Evolutionary conservation across 805 yeast species (phyloP).

Genomic region (Torulaspora microellipsoides): DNA sequence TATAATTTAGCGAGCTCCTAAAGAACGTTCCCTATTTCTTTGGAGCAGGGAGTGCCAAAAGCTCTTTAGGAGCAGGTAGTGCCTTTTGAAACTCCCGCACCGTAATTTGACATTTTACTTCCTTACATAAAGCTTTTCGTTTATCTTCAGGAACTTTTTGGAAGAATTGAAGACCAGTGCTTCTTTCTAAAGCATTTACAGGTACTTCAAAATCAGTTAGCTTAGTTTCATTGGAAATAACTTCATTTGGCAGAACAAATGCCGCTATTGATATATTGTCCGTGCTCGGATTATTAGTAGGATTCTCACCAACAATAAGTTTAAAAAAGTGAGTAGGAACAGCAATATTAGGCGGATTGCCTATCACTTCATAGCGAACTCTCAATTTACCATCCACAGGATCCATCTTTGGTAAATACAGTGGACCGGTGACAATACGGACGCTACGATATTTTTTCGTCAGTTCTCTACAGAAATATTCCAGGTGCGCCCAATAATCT

Average conservation of each 20-base stretch:
- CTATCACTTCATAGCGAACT: conserved; percentile 87
- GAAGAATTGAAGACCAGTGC: conserved; percentile 79
- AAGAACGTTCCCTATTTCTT: conserved; percentile 1
- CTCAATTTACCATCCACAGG: conserved; percentile 76
- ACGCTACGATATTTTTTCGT: conserved; percentile 70
- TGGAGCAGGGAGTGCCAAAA: conserved; percentile 22
- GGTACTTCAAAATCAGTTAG: conserved; percentile 81
- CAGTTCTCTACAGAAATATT: conserved; percentile 77
- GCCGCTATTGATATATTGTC: conserved; percentile 71
- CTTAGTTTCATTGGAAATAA: conserved; percentile 65
- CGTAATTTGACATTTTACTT: conserved; percentile 70
- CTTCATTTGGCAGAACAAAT: conserved; percentile 88
- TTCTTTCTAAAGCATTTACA: conserved; percentile 78
- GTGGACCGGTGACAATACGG: conserved; percentile 88
- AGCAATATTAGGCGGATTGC: conserved; percentile 93
- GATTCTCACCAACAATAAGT: conserved; percentile 75
- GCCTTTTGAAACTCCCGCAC: conserved; percentile 46
- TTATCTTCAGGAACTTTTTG: conserved; percentile 57
- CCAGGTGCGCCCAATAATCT: conserved; percentile 97
- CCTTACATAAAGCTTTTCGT: conserved; percentile 66
- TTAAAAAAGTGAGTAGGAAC: conserved; percentile 98
- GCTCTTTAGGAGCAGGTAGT: conserved; percentile 23
- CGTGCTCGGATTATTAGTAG: conserved; percentile 34
- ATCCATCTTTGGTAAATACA: conserved; percentile 74
- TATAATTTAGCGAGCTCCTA: neutral